A percentile compares a stretch with the other conserved stretches of the same genome.
Conservation (phyloP, 257 asterid species). For the Solanum bulbocastanum region DNA sequence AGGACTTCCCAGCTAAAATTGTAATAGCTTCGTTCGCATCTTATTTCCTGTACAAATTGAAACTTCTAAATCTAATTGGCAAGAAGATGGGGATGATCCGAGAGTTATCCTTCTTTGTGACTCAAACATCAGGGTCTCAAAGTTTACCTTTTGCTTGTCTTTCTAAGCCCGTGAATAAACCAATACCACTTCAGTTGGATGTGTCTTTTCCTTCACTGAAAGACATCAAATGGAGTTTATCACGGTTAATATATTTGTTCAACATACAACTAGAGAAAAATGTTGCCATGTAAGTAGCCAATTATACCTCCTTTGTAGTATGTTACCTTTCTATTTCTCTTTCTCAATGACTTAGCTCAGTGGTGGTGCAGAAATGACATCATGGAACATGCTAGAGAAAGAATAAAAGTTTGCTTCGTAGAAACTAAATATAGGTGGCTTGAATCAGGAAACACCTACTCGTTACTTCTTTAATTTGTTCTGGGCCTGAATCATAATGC, state of each 20-base stretch:
- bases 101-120: conserved; percentile 26
- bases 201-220: conserved; percentile 65
- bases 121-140: conserved; percentile 40
- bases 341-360: background rate
- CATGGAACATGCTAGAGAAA: background rate
- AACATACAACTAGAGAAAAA: conserved; percentile 88
- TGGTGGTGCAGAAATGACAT: background rate
- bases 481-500: background rate
- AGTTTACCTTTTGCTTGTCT: conserved; percentile 70
- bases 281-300: conserved; percentile 75
- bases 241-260: conserved; percentile 78
- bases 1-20: conserved; percentile 46
- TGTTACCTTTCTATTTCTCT: background rate
- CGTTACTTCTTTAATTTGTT: background rate
- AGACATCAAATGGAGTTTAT: conserved; percentile 69
- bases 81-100: conserved; percentile 25
- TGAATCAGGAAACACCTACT: background rate
- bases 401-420: background rate
- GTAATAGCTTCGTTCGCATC: conserved; percentile 40
- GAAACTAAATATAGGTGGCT: background rate
- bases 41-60: conserved; percentile 35
- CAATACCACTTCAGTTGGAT: conserved; percentile 83
- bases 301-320: background rate
- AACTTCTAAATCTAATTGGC: conserved; percentile 21
- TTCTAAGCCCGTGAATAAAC: conserved; percentile 70